A percentile compares a stretch with the other conserved stretches of the same genome.
Conservation (phyloP, 192 early-diverging fungal species). For the Powellomyces hirtus region DNA sequence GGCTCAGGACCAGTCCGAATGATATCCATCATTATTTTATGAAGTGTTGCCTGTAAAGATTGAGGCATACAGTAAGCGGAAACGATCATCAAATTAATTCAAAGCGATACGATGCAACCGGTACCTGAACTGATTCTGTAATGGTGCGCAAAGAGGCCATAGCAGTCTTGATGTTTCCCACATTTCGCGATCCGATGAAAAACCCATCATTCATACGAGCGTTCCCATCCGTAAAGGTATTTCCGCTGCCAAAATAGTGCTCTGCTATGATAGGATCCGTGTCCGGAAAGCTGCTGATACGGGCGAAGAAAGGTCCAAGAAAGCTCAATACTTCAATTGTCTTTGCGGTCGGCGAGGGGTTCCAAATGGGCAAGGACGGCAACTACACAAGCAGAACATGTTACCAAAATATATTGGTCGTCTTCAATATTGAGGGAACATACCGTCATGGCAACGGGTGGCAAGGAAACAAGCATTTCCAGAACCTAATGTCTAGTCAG, state of each 20-base stretch:
- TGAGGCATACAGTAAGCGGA: not conserved
- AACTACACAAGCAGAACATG: constrained; percentile 21
- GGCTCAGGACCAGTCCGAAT: constrained; percentile 62
- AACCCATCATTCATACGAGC: constrained; percentile 30
- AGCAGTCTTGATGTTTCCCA: constrained; percentile 45
- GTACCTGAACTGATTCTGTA: constrained; percentile 28
- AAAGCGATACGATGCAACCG: no score
- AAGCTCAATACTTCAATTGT: constrained; percentile 64
- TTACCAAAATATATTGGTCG: not conserved
- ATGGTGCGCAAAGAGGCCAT: constrained; percentile 33
- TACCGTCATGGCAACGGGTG: constrained; percentile 52
- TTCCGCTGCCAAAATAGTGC: constrained; percentile 43
- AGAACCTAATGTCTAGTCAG: constrained; percentile 41
- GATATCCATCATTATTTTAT: constrained; percentile 49
- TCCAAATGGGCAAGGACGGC: constrained; percentile 41
- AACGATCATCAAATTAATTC: not conserved
- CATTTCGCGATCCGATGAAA: constrained; percentile 44
- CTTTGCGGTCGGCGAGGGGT: constrained; percentile 53
- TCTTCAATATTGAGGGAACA: not conserved
- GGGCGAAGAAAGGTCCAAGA: constrained; percentile 71
- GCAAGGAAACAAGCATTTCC: constrained; percentile 51
- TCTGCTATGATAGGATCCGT: constrained; percentile 32
- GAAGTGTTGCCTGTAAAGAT: constrained; percentile 30
- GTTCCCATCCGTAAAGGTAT: constrained; percentile 33
- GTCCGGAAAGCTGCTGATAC: constrained; percentile 42